Evolutionary conservation across 768 basidiomycete species (phyloP).

Genomic region (Cantharellus cinnabarinus): DNA sequence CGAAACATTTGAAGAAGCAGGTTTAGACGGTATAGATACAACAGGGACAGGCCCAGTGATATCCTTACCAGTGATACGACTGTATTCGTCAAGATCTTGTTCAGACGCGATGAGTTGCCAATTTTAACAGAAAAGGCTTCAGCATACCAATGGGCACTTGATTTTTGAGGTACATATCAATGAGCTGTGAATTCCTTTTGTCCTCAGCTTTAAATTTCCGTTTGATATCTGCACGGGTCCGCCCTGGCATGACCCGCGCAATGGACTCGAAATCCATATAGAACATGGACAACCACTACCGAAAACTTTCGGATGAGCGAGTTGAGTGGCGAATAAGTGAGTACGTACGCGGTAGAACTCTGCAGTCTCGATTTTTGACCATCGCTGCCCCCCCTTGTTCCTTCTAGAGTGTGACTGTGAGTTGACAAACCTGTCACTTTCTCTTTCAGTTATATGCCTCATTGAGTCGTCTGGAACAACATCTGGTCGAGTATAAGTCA

Average conservation of each 20-base stretch:
- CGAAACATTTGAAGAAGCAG: not conserved
- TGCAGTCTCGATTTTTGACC: conserved; percentile 82
- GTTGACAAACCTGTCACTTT: conserved; percentile 69
- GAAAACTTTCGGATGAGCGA: not conserved
- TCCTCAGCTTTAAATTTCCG: conserved; percentile 88
- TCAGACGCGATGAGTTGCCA: not conserved
- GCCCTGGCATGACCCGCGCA: conserved; percentile 62
- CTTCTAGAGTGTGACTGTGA: conserved; percentile 64
- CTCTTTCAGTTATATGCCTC: conserved; percentile 28
- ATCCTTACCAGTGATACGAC: conserved; percentile 6
- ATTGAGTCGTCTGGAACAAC: conserved; percentile 27
- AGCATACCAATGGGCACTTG: conserved; percentile 51
- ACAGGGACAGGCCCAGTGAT: conserved; percentile 7
- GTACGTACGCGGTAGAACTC: conserved; percentile 62
- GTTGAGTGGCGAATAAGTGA: not conserved
- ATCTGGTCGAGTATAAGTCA: conserved; percentile 45
- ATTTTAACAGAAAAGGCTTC: not conserved
- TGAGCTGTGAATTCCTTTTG: conserved; percentile 53
- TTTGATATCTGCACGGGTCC: conserved; percentile 77
- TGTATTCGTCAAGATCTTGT: conserved; percentile 6
- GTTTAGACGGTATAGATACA: not conserved
- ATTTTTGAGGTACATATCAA: conserved; percentile 39
- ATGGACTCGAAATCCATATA: conserved; percentile 89
- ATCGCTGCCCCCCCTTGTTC: conserved; percentile 50
- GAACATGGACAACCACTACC: conserved; percentile 69